Base-by-base conservation (phyloP, 306 rosid species). In the Malus orientalis region DNA sequence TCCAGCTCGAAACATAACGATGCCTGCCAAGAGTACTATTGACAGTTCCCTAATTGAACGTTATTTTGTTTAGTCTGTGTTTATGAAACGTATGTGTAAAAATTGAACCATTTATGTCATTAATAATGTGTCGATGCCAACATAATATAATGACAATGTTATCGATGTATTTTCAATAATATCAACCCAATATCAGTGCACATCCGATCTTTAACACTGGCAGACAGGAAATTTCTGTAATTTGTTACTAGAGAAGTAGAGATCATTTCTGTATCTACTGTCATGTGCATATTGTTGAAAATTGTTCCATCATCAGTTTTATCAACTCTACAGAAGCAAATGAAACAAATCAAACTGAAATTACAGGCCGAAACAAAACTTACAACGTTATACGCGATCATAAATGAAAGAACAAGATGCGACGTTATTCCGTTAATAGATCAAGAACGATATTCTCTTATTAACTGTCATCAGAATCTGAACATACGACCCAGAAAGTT, bases 401-500 rank as follows among this genome's bases (percentile, higher is more conserved):
- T 22, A 29, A 71, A 69, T 36, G 30, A 2, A 65, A 53, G n/a
- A 69, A 29, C 49, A 54, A n/a, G 69, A 33, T 71, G 68, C 53
- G 42, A 53, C 45, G 75, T 72, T 66, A 53, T 76, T 82, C 62
- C 70, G 74, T 76, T 83, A 54, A 77, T 64, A 3, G n/a, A 42
- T 75, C 69, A 65, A 81, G 71, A 81, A 30, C 73, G 77, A 73
- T 20, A 75, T 23, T 89, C 86, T 81, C 84, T 90, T 93, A 88
- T 94, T 87, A 66, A 83, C 79, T 25, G 82, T 59, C 74, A 84
- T 76, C 71, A 84, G 78, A 76, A 73, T 85, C 79, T 33, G 55
- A 38, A 33, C 38, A 33, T 33, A 33, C 4, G 36, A 33, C 36
- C 36, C 36, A 33, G 36, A 33, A 33, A 33, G 36, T 33, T 6